Base-by-base conservation (phyloP, 352 stramenopile species). In the Pythium dissimile region DNA sequence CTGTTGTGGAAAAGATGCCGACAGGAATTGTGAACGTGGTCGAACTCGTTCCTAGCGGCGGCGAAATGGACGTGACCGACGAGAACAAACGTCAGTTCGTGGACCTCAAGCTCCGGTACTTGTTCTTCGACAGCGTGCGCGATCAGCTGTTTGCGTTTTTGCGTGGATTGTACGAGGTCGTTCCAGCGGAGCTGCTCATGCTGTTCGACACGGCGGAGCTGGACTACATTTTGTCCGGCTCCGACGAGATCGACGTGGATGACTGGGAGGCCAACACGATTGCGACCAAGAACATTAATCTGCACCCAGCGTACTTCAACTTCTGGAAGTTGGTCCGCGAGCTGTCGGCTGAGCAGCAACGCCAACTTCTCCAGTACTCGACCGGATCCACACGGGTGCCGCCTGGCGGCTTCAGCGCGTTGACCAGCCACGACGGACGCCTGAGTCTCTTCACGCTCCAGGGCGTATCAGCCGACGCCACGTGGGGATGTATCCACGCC, bases 181-280 rank as follows among this genome's bases (percentile, higher is more conserved):
- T 97, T 48, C 92, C 92, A 0, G 76, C 91, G 42, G 69, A 88
- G 11, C 66, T 97, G 5, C 66, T 97, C 12, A 83, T 86, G 13
- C 73, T 97, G 13, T 98, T 97, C 70, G 89, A 98, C 64, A 96
- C 91, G 54, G 86, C 97, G 67, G 90, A 98, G 68, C 66, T 98
- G 1, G 92, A 98, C 64, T 68, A 97, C 35, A 62, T 98, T 5
- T 80, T 98, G 63, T 96, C 88, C 50, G 92, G 92, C n/a, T 65
- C 96, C 38, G 88, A 91, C 8, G 72, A 80, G 55, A 96, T 98
- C 58, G 78, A 96, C 53, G 88, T 97, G 37, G 71, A 91, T 13
- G 92, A 98, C 67, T 98, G 92, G 92, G 77, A 84, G 64, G 59
- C 55, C 10, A 58, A 97, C 59, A 97, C 89, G 1, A 31, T 54